Evolutionary conservation across 192 early-diverging fungal genomes (phyloP).

Genomic region (Backusella morwellensis): DNA sequence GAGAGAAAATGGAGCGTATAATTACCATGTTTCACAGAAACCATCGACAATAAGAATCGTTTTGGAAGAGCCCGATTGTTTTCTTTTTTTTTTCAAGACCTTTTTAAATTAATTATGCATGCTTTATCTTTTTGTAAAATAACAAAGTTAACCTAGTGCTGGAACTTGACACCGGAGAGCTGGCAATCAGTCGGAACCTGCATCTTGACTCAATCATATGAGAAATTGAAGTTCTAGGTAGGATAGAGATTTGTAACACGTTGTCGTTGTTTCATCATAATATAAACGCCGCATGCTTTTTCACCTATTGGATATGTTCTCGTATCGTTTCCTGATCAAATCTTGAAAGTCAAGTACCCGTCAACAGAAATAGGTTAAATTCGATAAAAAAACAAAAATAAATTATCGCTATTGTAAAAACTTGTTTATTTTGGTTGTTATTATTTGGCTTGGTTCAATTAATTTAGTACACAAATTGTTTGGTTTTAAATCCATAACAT

Average conservation of each 20-base stretch:
- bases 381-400: background rate
- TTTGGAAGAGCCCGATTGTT: background rate
- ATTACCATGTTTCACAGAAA: background rate
- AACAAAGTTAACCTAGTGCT: background rate
- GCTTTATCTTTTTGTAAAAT: background rate
- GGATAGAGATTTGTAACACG: background rate
- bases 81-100: background rate
- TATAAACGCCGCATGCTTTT: background rate
- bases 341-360: background rate
- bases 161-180: background rate
- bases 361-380: slow-evolving; percentile 2
- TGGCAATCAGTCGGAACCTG: background rate
- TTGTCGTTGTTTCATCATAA: background rate
- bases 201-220: background rate
- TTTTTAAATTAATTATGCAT: background rate
- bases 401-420: background rate
- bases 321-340: background rate
- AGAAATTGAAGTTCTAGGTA: background rate
- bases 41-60: background rate
- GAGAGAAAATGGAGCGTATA: background rate
- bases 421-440: background rate
- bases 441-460: background rate
- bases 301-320: background rate
- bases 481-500: background rate
- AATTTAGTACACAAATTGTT: background rate